phyloP scores from a whole-genome alignment of 257 asterid genomes.

The Parsonsia alboflavescens region DNA sequence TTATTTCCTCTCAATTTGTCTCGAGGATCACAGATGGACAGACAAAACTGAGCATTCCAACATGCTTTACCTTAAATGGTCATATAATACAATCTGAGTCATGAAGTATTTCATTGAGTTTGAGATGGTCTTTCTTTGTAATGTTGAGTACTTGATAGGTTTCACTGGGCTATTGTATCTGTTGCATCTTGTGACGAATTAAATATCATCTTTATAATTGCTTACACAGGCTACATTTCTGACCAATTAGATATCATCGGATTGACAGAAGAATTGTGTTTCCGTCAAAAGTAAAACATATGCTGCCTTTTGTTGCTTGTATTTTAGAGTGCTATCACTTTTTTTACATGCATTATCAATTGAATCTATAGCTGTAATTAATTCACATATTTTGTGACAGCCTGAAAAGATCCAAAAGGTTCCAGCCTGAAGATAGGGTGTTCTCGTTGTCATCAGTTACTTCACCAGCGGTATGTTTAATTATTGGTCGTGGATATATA shows the following conservation, averaged over 20 bases:
- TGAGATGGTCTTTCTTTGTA: background rate
- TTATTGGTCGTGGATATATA: background rate
- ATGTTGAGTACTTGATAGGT: background rate
- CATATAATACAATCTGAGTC: background rate
- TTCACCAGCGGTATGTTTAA: conserved; percentile 78
- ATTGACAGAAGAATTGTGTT: background rate
- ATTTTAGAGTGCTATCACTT: background rate
- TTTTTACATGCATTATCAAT: background rate
- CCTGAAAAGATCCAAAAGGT: conserved; percentile 71
- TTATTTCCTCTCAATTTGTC: background rate
- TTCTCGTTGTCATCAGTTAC: conserved; percentile 90
- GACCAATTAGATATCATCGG: background rate
- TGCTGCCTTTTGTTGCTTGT: background rate
- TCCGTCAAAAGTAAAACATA: background rate
- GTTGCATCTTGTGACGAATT: background rate
- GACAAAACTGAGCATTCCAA: background rate
- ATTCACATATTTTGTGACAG: conserved; percentile 30
- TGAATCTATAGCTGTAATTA: background rate
- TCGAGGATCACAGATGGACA: background rate
- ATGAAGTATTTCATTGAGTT: background rate
- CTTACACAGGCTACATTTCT: background rate
- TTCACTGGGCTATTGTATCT: background rate
- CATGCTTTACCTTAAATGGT: background rate
- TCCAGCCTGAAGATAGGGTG: conserved; percentile 81
- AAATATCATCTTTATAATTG: background rate